Evolutionary conservation across 352 stramenopile species (phyloP).

Genomic region (Pythium guiyangense): DNA sequence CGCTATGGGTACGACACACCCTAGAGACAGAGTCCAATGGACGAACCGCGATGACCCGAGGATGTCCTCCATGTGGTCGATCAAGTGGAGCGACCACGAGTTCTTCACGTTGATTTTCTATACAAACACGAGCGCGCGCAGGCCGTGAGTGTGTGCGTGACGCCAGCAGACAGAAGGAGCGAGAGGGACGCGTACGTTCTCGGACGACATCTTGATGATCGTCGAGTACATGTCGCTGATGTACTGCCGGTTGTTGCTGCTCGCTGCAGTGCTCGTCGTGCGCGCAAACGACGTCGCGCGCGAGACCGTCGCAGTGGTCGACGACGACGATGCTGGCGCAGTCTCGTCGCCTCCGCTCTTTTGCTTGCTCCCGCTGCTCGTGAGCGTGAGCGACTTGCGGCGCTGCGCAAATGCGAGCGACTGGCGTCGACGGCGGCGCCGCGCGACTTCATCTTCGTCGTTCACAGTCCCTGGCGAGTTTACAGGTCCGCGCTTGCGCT

Average conservation of each 20-base stretch:
- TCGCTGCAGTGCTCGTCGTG: conserved; percentile 3
- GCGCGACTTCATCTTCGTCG: conserved; percentile 67
- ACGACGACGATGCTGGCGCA: not conserved
- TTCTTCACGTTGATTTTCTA: conserved; percentile 98
- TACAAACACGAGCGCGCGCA: not conserved
- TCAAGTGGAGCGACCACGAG: conserved; percentile 95
- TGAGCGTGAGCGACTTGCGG: conserved; percentile 62
- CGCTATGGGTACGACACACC: too few species aligned
- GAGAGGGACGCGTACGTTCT: conserved; percentile 60
- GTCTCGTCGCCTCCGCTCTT: conserved; percentile 8
- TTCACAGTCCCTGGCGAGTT: conserved; percentile 26
- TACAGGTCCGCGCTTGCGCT: conserved; percentile 34
- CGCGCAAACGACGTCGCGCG: conserved; percentile 6
- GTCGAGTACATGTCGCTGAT: conserved; percentile 91
- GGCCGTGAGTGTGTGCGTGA: not conserved
- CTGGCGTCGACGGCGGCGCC: conserved; percentile 47
- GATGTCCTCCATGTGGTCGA: conserved; percentile 97
- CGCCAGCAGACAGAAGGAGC: not conserved
- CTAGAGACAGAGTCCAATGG: conserved; percentile 4
- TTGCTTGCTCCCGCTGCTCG: conserved; percentile 17
- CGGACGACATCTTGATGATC: conserved; percentile 91
- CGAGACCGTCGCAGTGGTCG: not conserved
- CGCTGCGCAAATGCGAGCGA: conserved; percentile 72
- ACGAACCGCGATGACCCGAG: conserved; percentile 66
- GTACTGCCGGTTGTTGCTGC: conserved; percentile 61